phyloP scores from a whole-genome alignment of 176 grass and related monocot species.

The Otatea glauca region DNA sequence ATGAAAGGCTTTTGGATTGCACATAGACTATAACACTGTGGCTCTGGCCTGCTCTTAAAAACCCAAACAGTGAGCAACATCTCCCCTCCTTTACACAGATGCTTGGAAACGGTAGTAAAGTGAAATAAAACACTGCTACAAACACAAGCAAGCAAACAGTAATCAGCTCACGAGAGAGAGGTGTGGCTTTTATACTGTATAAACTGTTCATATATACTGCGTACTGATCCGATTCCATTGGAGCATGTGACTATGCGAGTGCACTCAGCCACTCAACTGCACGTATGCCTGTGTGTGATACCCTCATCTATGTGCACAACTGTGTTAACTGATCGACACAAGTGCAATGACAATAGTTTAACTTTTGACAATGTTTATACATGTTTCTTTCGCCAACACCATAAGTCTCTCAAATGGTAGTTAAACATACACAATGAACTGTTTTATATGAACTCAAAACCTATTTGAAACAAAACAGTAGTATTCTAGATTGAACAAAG shows the following conservation, averaged over 20 bases:
- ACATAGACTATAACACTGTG: not conserved
- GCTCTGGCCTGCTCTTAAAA: not conserved
- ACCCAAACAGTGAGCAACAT: not conserved
- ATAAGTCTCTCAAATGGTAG: not conserved
- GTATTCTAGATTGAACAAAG: not conserved
- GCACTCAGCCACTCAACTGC: not conserved
- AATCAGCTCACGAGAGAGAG: not conserved
- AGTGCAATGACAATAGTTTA: not conserved
- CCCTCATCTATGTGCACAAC: slow-evolving; percentile 1
- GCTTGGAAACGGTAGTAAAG: not conserved
- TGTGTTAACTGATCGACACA: not conserved
- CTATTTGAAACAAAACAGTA: not conserved
- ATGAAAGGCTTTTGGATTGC: not conserved
- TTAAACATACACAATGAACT: not conserved
- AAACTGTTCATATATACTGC: slow-evolving; percentile 44
- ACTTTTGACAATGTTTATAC: not conserved
- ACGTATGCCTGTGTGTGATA: not conserved
- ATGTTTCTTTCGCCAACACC: not conserved
- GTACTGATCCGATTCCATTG: not conserved
- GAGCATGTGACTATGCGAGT: not conserved
- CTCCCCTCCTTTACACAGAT: not conserved
- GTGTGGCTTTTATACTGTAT: not conserved
- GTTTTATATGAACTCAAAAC: not conserved
- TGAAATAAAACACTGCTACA: not conserved
- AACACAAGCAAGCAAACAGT: not conserved